Evolutionary conservation across 352 stramenopile species (phyloP), one percentile per base, ranked within the genome.

Genomic region (Pythium aristosporum): DNA sequence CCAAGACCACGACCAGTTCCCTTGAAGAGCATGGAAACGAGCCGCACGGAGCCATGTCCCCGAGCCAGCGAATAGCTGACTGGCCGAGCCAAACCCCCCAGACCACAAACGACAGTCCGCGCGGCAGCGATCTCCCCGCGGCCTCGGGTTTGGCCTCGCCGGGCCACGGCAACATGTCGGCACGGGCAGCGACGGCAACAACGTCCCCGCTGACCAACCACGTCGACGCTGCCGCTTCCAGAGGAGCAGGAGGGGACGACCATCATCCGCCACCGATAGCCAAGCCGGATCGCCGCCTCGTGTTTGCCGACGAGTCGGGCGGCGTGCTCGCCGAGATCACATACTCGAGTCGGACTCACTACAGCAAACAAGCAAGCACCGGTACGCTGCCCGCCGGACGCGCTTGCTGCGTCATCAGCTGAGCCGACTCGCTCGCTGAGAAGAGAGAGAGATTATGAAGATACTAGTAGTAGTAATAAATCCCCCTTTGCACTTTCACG

Each of bases 341-440:
- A 37, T 92, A 88, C 57, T 92, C 83, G 12, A 85, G 77, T 65
- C 67, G 81, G 63, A 90, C 80, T 52, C 84, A 92, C 53, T 92
- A 92, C 71, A 91, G 82, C 73, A 92, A 92, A 49, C 82, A 91
- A 57, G 57, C 69, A n/a, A 60, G 68, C 13, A 67, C 69, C 1
- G 68, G 80, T 9, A 37, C 61, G 1, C 53, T 86, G 6, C 63
- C 72, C 34, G 73, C 67, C 6, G 57, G 60, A 3, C 72, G 71
- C 36, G 73, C 48, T 5, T 87, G 78, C 57, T 87, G 78, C 53
- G 57, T 72, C 36, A 82, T 87, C 61, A 82, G 74, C 65, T 87
- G 54, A 53, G n/a, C 10, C 10, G 16, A 25, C 43, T 49, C 43
- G 20, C 25, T 30, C 10, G 46, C 2, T 52, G 21, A 46, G 16